A percentile compares a stretch with the other conserved stretches of the same genome.
These are phyloP conservation scores for Collariella sp. DNA, from an alignment of 495 filamentous ascomycete genomes.

Conservation along the genomic window DNA sequence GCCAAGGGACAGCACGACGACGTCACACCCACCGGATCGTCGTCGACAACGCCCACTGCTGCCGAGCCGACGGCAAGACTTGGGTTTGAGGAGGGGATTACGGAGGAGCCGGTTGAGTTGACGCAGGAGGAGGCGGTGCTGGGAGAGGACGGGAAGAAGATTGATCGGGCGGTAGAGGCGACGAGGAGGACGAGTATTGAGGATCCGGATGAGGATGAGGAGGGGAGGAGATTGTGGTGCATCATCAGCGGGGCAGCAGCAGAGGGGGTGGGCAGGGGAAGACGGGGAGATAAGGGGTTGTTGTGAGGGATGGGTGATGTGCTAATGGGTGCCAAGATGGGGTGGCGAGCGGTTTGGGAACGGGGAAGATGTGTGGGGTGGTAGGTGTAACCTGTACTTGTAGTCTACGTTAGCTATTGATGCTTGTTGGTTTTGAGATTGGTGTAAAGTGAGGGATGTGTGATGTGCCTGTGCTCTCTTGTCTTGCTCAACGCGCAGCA, in stretches of 20 bases:
- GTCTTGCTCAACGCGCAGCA: too few species aligned
- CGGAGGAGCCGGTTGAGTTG: constrained; percentile 27
- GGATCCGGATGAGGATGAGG: constrained; percentile 49
- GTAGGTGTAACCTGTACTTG: constrained; percentile 14
- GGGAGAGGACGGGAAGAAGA: constrained; percentile 37
- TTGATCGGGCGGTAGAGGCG: constrained; percentile 43
- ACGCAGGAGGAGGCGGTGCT: constrained; percentile 20
- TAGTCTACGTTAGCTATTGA: constrained; percentile 10
- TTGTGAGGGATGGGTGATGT: background rate
- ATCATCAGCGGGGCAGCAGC: constrained; percentile 8
- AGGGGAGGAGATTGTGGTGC: constrained; percentile 10
- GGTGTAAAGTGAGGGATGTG: background rate
- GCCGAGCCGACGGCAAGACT: constrained; percentile 10
- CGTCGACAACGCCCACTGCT: background rate
- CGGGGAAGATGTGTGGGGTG: background rate
- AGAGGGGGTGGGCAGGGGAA: constrained; percentile 14
- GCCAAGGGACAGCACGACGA: too few species aligned
- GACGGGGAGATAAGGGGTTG: constrained; percentile 5
- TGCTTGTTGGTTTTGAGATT: constrained; percentile 1
- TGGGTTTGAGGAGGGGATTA: constrained; percentile 13
- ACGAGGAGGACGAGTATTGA: constrained; percentile 47
- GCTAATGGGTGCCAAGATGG: background rate
- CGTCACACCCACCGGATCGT: background rate
- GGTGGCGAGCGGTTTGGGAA: background rate
- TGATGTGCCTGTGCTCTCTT: too few species aligned